phyloP scores from a whole-genome alignment of 2,329 filamentous ascomycete genomes.

The Hymenoscyphus repandus region DNA sequence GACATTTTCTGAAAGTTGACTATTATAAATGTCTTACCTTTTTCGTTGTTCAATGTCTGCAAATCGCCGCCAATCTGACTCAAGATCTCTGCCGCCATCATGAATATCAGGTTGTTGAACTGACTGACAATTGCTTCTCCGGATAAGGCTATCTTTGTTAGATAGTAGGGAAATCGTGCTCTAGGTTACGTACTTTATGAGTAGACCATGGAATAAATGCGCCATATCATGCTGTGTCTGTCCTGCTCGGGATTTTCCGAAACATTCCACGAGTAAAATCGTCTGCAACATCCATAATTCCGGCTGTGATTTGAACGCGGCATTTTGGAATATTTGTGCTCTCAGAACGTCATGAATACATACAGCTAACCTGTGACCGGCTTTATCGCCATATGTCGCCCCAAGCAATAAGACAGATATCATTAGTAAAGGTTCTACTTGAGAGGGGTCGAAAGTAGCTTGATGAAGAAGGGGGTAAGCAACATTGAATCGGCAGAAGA shows the following conservation, averaged over 20 bases:
- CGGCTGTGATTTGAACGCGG: slow-evolving; percentile 52
- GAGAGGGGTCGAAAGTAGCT: slow-evolving; percentile 48
- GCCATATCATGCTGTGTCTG: slow-evolving; percentile 60
- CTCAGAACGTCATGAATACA: slow-evolving; percentile 57
- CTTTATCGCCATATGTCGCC: slow-evolving; percentile 54
- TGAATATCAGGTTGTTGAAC: slow-evolving; percentile 35
- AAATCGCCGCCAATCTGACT: slow-evolving; percentile 47
- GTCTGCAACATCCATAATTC: slow-evolving; percentile 57
- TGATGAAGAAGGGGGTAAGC: slow-evolving; percentile 55
- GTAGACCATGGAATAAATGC: slow-evolving; percentile 51
- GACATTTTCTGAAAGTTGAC: too few relatives aligned
- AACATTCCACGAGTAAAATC: slow-evolving; percentile 58
- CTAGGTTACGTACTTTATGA: slow-evolving; percentile 39
- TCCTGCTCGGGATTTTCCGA: slow-evolving; percentile 57
- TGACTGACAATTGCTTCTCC: slow-evolving; percentile 46
- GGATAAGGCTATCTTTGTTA: slow-evolving; percentile 34
- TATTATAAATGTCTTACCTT: slow-evolving; percentile 33
- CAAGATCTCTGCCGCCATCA: slow-evolving; percentile 35
- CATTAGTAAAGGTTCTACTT: slow-evolving; percentile 47
- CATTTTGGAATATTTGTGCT: slow-evolving; percentile 53
- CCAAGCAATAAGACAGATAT: slow-evolving; percentile 53
- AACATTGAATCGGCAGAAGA: slow-evolving; percentile 56
- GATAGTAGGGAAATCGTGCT: not conserved
- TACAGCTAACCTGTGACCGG: slow-evolving; percentile 54
- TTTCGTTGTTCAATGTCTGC: slow-evolving; percentile 54